phyloP scores from a whole-genome alignment of 2,329 filamentous ascomycete genomes.

The Leptographium procerum region DNA sequence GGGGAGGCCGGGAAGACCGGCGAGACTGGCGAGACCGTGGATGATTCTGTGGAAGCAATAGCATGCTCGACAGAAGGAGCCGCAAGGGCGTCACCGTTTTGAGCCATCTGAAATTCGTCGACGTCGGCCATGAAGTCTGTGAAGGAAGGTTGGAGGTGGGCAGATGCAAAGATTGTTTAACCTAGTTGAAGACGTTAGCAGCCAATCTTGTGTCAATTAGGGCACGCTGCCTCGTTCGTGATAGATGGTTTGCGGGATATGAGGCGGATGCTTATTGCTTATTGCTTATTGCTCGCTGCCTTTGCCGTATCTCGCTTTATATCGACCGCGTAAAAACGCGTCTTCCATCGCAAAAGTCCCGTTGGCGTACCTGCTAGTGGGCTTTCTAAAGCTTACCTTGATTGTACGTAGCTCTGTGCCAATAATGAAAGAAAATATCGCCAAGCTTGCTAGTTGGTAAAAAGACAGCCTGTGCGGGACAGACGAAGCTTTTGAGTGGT shows the following conservation, averaged over 20 bases:
- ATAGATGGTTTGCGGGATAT: no score
- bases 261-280: no score
- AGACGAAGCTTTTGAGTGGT: neutral
- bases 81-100: constrained; percentile 16
- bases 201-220: neutral
- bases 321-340: neutral
- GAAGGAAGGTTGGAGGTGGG: neutral
- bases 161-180: neutral
- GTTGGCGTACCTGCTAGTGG: neutral
- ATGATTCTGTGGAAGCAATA: neutral
- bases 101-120: constrained; percentile 19
- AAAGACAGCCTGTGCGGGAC: neutral
- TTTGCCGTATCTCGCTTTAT: no score
- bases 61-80: neutral
- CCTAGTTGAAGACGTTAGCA: neutral
- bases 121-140: constrained; percentile 21
- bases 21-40: neutral
- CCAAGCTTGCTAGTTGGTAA: neutral
- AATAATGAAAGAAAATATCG: neutral
- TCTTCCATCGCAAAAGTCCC: neutral
- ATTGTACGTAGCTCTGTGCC: neutral
- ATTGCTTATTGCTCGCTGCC: no score
- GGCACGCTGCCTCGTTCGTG: no score
- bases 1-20: neutral
- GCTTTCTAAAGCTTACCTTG: neutral